phyloP scores from a whole-genome alignment of 306 rosid genomes.

The Prunus mongolica region DNA sequence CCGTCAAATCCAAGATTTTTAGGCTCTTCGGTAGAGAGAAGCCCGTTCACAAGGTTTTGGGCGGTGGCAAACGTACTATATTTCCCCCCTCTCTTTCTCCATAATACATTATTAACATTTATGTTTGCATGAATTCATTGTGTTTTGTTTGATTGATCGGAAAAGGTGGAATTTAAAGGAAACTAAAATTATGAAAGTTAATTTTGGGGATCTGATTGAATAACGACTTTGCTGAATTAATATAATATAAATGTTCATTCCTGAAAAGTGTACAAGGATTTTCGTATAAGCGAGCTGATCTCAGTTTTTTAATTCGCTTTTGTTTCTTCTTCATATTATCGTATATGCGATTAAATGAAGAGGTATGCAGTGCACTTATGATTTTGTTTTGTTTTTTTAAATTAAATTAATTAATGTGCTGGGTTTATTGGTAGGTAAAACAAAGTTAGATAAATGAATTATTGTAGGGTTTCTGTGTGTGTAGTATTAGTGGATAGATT shows the following conservation, averaged over 20 bases:
- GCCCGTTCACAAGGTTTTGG: slow-evolving; percentile 73
- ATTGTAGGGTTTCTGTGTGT: background rate
- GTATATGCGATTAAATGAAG: background rate
- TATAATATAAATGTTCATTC: background rate
- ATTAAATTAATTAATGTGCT: too few species aligned
- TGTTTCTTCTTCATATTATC: background rate
- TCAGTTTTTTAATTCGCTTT: background rate
- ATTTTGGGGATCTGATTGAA: slow-evolving; percentile 8
- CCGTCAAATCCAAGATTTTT: slow-evolving; percentile 35
- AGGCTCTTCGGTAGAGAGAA: slow-evolving; percentile 82
- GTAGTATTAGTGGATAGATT: too few species aligned
- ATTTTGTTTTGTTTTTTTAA: too few species aligned
- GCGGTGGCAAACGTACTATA: slow-evolving; percentile 69
- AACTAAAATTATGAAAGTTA: background rate
- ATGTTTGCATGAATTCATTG: background rate
- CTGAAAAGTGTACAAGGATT: background rate
- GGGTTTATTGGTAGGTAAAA: background rate
- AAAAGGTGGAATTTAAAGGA: background rate
- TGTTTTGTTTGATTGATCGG: slow-evolving; percentile 20
- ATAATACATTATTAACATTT: background rate
- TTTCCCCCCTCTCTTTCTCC: background rate
- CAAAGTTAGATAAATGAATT: too few species aligned
- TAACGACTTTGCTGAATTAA: background rate
- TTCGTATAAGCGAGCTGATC: background rate
- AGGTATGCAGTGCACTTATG: too few species aligned